Base-by-base conservation (phyloP, 257 asterid species). In the Nicotiana attenuata region DNA sequence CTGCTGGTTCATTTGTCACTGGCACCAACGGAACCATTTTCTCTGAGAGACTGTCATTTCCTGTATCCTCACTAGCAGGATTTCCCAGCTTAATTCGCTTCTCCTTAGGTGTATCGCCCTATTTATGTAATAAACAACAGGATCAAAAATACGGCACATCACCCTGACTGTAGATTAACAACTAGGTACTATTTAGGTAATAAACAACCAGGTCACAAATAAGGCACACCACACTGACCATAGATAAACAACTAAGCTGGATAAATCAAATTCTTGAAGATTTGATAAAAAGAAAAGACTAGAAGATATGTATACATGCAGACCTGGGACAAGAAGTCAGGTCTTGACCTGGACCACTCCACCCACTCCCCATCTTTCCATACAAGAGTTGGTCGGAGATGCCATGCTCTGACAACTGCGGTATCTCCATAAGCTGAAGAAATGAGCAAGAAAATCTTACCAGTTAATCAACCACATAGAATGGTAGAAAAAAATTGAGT, bases 291-390 rank as follows among this genome's bases (percentile, higher is more conserved):
- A 71, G 50, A 45, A 7, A n/a, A 76, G 57, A 82, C 81, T 57
- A 47, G 15, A 60, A 79, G 67, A 0, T 56, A 80, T 29, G 53
- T 17, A 52, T 17, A 55, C 50, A 80, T 79, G 83, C 65, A 50
- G 78, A 96, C 98, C 97, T 94, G 91, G 50, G 85, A 82, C 87
- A 89, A 82, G 78, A 83, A 79, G 67, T 87, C 89, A 56, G 85
- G 88, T 84, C 83, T 87, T 80, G 92, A 83, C 81, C 87, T 88
- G 84, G 87, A 82, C 92, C 90, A 89, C 82, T 94, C 99, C 55
- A 88, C 89, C 99, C 99, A 96, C 83, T 92, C 92, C 22, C 90
- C 96, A 84, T 90, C 95, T 75, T 87, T 90, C 99, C 99, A 96
- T 52, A 89, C 66, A 77, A 92, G 88, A 56, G 92, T 89, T 75